Evolutionary conservation across 495 filamentous ascomycete species (phyloP), one percentile per base, ranked within the genome.

Genomic region (Xylaria intraflava): DNA sequence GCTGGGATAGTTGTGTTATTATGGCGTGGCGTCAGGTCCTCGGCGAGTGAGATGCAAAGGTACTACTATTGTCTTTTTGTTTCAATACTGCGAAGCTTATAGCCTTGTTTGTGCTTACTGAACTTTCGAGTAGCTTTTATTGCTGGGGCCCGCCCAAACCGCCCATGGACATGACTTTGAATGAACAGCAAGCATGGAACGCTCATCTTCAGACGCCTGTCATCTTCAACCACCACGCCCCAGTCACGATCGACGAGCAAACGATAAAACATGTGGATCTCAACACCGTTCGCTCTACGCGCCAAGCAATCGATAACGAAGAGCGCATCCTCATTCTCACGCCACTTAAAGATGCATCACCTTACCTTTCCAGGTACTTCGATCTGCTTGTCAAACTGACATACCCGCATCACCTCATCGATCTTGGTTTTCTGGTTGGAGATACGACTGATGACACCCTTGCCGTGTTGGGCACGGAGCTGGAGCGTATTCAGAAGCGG

Each of bases 271-370:
- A 81, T 46, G 76, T 96, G 62, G 75, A 97, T 65, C 82, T 98
- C 53, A 97, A 98, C 67, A 78, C 78, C 11, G 84, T 96, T 70
- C 82, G 77, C 62, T 95, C 92, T 2, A 91, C 91, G 30, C 74
- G 78, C 40, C 82, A 89, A 60, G 91, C 92, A 29, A 66, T 83
- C 41, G 55, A 76, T 51, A 95, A 91, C 66, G 77, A 86, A 57
- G 94, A 98, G 71, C 83, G 90, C 49, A 81, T 98, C n/a, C 83
- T 98, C 42, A 87, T 98, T 61, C 82, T 98, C 62, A 97, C 94
- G 4, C 93, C 93, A 30, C 77, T 98, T 41, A 87, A 91, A 70
- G 91, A 98, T 70, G 94, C 93, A 58, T 78, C 88, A 14, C 75
- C 71, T 30, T 89, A 86, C 71, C 77, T 98, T 40, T 76, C 78